A percentile compares a stretch with the other conserved stretches of the same genome.
phyloP scores from a whole-genome alignment of 306 rosid genomes.

The Geum urbanum region DNA sequence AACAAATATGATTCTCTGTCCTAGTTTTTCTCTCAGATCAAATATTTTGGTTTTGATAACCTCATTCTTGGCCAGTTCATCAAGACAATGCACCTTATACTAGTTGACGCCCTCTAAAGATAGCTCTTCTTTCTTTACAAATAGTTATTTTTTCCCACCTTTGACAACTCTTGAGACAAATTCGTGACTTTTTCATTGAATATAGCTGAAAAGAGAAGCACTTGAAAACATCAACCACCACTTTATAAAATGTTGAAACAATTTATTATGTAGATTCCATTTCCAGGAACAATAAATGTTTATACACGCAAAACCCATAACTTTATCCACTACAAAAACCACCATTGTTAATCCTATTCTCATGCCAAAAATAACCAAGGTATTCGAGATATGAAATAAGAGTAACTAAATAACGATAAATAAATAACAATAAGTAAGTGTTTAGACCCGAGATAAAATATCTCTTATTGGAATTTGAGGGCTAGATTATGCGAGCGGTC shows the following conservation, averaged over 20 bases:
- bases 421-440: too few relatives aligned
- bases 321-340: neutral
- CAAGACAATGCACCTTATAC: slow-evolving; percentile 50
- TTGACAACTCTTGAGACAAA: slow-evolving; percentile 43
- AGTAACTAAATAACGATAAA: too few relatives aligned
- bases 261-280: neutral
- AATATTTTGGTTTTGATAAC: slow-evolving; percentile 55
- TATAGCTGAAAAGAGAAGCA: slow-evolving; percentile 69
- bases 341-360: neutral
- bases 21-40: slow-evolving; percentile 63
- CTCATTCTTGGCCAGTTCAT: slow-evolving; percentile 45
- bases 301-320: neutral
- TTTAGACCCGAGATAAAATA: too few relatives aligned
- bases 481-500: too few relatives aligned
- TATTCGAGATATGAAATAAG: too few relatives aligned
- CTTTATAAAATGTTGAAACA: too few relatives aligned
- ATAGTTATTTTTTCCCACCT: slow-evolving; percentile 42
- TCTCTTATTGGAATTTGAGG: too few relatives aligned
- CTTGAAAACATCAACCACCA: slow-evolving; percentile 27
- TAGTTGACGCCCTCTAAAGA: slow-evolving; percentile 65
- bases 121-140: slow-evolving; percentile 62
- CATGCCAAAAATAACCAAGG: too few relatives aligned
- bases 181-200: slow-evolving; percentile 57
- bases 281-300: neutral
- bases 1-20: slow-evolving; percentile 66